A percentile compares a stretch with the other conserved stretches of the same genome.
Evolutionary conservation across 2,329 filamentous ascomycete genomes (phyloP).

Genomic region (Domatiomyces catenatus): DNA sequence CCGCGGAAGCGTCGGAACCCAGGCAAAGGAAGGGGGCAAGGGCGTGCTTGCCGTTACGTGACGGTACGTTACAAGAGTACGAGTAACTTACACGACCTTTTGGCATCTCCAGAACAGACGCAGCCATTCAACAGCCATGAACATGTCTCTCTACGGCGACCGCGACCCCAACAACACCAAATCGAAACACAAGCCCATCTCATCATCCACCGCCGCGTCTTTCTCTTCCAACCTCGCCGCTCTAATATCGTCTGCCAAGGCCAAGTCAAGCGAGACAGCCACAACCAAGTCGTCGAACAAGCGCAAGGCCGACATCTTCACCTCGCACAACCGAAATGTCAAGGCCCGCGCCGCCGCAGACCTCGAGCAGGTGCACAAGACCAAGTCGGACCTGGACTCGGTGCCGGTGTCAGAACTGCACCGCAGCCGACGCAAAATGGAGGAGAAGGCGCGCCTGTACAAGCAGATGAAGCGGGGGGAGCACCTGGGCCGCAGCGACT

Average conservation of each 20-base stretch:
- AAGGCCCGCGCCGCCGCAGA: conserved; percentile 49
- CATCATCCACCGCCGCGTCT: conserved; percentile 56
- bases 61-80: neutral
- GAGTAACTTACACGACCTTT: neutral
- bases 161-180: conserved; percentile 48
- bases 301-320: conserved; percentile 55
- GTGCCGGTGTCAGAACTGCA: conserved; percentile 43
- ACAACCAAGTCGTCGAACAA: conserved; percentile 35
- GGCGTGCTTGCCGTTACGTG: neutral
- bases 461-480: conserved; percentile 83
- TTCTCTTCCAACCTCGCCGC: conserved; percentile 81
- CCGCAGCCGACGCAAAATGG: conserved; percentile 65
- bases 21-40: no score
- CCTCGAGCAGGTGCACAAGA: conserved; percentile 47
- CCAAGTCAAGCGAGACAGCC: conserved; percentile 24
- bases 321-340: conserved; percentile 46
- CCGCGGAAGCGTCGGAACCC: neutral
- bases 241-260: conserved; percentile 46
- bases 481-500: conserved; percentile 36
- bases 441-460: conserved; percentile 79
- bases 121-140: neutral
- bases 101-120: neutral
- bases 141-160: conserved; percentile 52
- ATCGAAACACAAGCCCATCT: conserved; percentile 47
- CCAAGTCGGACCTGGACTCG: conserved; percentile 41